Percentiles rank a stretch among this genome's conserved stretches.
phyloP scores from a whole-genome alignment of 2,329 filamentous ascomycete species.

The Penicillium sclerotiorum region DNA sequence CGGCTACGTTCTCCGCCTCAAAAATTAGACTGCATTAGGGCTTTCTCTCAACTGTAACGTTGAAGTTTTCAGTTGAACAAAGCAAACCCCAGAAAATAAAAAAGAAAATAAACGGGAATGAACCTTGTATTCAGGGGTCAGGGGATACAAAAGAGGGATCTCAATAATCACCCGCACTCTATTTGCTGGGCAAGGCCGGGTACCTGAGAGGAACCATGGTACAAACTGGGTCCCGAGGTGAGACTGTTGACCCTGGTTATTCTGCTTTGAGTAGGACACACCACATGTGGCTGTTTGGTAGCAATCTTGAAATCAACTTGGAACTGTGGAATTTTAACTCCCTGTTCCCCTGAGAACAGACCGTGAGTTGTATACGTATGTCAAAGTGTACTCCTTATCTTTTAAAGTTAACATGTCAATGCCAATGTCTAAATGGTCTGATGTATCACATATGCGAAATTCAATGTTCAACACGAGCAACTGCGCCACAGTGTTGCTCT shows the following conservation, averaged over 20 bases:
- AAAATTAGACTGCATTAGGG: slow-evolving; percentile 8
- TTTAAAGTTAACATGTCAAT: not conserved
- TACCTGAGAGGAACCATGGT: slow-evolving; percentile 19
- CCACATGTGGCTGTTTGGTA: not conserved
- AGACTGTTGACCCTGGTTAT: slow-evolving; percentile 8
- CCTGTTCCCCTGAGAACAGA: too few species aligned
- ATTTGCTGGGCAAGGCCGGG: slow-evolving; percentile 15
- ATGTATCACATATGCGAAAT: slow-evolving; percentile 11
- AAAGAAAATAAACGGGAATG: not conserved
- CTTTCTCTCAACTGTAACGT: not conserved
- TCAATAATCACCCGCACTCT: slow-evolving; percentile 6
- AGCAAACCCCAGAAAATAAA: not conserved
- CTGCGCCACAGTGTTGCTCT: not conserved
- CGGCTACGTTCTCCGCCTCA: slow-evolving; percentile 20
- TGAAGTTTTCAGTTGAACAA: not conserved
- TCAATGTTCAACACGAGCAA: not conserved
- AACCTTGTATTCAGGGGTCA: not conserved
- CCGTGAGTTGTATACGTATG: too few species aligned
- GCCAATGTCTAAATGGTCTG: too few species aligned
- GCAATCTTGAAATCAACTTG: not conserved
- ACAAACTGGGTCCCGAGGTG: slow-evolving; percentile 17
- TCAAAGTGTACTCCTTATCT: not conserved
- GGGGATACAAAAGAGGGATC: not conserved
- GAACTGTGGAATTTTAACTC: too few species aligned
- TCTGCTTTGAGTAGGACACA: not conserved